phyloP scores from a whole-genome alignment of 2,329 filamentous ascomycete species.

The Bipolaris victoriae region DNA sequence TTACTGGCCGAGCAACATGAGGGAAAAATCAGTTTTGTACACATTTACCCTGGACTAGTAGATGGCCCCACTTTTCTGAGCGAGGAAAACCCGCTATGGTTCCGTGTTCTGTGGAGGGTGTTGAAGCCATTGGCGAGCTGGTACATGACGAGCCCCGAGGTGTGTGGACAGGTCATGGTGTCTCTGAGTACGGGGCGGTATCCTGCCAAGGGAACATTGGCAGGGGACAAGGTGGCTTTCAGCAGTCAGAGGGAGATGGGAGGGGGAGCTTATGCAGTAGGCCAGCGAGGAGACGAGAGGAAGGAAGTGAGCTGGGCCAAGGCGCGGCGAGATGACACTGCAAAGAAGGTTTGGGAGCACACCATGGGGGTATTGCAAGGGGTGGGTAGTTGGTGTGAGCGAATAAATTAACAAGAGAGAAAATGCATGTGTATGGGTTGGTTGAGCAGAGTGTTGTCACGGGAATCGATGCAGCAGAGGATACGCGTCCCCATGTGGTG shows the following conservation, averaged over 20 bases:
- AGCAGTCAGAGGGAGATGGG: slow-evolving; percentile 31
- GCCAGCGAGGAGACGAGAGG: slow-evolving; percentile 28
- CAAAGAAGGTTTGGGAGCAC: slow-evolving; percentile 42
- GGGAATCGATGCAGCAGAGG: too few relatives aligned
- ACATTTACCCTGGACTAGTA: slow-evolving; percentile 45
- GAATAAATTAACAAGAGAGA: background rate
- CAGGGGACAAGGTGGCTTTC: slow-evolving; percentile 13
- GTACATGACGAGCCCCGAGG: slow-evolving; percentile 30
- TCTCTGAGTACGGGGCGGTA: slow-evolving; percentile 33
- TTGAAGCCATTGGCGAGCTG: slow-evolving; percentile 31
- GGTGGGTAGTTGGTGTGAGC: background rate
- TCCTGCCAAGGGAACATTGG: slow-evolving; percentile 31
- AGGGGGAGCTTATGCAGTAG: slow-evolving; percentile 37
- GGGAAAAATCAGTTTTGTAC: slow-evolving; percentile 38
- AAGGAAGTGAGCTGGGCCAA: slow-evolving; percentile 26
- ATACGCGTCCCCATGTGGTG: too few relatives aligned
- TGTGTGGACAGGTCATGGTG: slow-evolving; percentile 44
- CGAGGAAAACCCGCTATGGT: slow-evolving; percentile 37
- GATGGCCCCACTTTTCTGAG: slow-evolving; percentile 36
- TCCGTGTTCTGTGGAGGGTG: slow-evolving; percentile 34
- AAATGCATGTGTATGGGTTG: background rate
- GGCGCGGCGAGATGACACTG: slow-evolving; percentile 33
- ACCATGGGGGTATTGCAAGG: slow-evolving; percentile 25
- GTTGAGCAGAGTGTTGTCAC: background rate
- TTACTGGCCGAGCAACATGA: slow-evolving; percentile 31